Conservation (phyloP, 2,329 filamentous ascomycete species). For the Magnaporthales sp. region DNA sequence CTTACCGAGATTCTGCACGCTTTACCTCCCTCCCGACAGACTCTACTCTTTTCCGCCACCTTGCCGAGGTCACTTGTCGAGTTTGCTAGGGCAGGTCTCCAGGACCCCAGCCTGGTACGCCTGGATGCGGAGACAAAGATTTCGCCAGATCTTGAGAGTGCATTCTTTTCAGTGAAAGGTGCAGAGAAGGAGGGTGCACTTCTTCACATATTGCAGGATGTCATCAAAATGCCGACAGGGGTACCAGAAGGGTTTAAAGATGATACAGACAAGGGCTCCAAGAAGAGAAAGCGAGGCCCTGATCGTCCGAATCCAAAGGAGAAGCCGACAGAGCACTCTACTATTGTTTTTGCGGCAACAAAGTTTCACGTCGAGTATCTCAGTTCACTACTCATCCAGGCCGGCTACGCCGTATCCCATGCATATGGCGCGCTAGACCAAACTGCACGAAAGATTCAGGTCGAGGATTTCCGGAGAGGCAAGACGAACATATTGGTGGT, state of each 20-base stretch:
- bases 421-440: constrained; percentile 94
- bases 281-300: constrained; percentile 64
- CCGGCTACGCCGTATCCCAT: constrained; percentile 85
- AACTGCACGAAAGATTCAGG: constrained; percentile 82
- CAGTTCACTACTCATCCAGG: constrained; percentile 64
- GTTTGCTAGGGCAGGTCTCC: constrained; percentile 85
- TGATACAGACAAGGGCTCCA: constrained; percentile 38
- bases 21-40: constrained; percentile 76
- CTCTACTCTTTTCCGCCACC: constrained; percentile 89
- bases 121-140: constrained; percentile 93
- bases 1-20: constrained; percentile 88
- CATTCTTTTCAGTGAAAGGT: constrained; percentile 89
- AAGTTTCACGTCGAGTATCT: constrained; percentile 98
- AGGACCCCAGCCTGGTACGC: constrained; percentile 84
- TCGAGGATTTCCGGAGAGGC: constrained; percentile 80
- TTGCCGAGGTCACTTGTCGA: constrained; percentile 90
- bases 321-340: constrained; percentile 81
- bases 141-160: constrained; percentile 89
- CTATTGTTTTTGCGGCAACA: constrained; percentile 88
- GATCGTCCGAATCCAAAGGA: constrained; percentile 47
- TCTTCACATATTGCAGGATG: constrained; percentile 77
- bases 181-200: constrained; percentile 90
- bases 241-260: constrained; percentile 43
- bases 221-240: constrained; percentile 82
- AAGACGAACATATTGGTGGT: constrained; percentile 87